Conservation (phyloP, 140 eudicot genomes). For the Erigeron philadelphicus region DNA sequence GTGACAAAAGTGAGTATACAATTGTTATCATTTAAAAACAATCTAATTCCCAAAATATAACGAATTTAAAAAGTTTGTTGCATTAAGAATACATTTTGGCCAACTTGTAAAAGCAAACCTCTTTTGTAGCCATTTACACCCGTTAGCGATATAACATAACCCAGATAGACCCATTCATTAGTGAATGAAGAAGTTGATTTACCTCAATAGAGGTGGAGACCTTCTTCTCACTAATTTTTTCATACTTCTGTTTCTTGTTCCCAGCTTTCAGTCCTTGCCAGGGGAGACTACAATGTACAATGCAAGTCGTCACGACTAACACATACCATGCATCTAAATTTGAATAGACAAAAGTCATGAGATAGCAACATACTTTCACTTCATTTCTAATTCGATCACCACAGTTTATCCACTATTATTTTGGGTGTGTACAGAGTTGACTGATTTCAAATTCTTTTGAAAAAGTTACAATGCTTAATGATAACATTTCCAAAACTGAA, state of each 20-base stretch:
- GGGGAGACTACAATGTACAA: conserved; percentile 59
- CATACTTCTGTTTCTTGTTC: conserved; percentile 84
- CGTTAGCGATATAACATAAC: neutral
- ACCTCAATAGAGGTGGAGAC: conserved; percentile 94
- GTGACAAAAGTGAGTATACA: neutral
- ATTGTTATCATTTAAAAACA: too few species aligned
- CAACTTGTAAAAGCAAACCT: neutral
- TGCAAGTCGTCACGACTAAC: conserved; percentile 16
- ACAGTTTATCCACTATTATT: neutral
- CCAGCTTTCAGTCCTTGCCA: conserved; percentile 99
- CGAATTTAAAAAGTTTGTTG: neutral
- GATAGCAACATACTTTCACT: neutral
- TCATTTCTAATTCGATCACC: neutral
- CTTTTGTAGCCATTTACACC: neutral
- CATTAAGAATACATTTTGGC: neutral
- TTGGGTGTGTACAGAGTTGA: neutral
- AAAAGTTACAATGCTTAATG: neutral
- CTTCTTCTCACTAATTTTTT: conserved; percentile 84
- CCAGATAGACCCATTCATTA: neutral
- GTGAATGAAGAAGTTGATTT: conserved; percentile 10
- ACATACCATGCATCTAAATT: conserved; percentile 18
- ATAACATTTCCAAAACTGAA: neutral
- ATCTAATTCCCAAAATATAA: too few species aligned
- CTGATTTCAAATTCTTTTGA: neutral
- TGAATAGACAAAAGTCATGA: neutral